A percentile compares a stretch with the other conserved stretches of the same genome.
Conservation (phyloP, 148 eudicot genomes). For the Vaccinium myrtillus region DNA sequence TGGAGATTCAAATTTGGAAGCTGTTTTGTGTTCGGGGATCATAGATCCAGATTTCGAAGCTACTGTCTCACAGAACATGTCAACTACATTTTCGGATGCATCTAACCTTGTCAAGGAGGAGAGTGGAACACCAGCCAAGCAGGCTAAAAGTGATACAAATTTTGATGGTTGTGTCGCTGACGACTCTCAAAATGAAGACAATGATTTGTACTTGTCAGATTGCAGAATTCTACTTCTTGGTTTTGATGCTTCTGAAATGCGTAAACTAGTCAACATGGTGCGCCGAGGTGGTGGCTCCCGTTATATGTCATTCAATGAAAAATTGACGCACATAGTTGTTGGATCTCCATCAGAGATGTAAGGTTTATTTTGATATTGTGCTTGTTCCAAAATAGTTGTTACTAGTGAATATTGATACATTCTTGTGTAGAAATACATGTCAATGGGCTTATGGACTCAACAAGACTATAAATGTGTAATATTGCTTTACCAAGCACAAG, state of each 20-base stretch:
- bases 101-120: constrained; percentile 38
- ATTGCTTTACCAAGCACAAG: constrained; percentile 1
- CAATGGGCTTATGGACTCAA: constrained; percentile 5
- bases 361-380: constrained; percentile 23
- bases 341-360: constrained; percentile 91
- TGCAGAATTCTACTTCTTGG: constrained; percentile 83
- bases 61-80: constrained; percentile 48
- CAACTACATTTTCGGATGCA: constrained; percentile 34
- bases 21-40: constrained; percentile 39
- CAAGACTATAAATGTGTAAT: not conserved
- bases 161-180: constrained; percentile 69
- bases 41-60: constrained; percentile 53
- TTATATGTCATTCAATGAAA: constrained; percentile 72
- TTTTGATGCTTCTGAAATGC: constrained; percentile 67
- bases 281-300: constrained; percentile 98
- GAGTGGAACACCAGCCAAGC: constrained; percentile 30
- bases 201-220: constrained; percentile 87
- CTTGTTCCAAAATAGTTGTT: not conserved
- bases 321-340: constrained; percentile 84
- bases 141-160: constrained; percentile 31
- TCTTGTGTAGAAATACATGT: not conserved
- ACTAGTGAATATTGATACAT: not conserved
- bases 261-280: constrained; percentile 74
- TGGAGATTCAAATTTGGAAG: constrained; percentile 49
- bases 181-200: constrained; percentile 78